These are phyloP conservation scores for Panaeolus papilionaceus DNA, from an alignment of 768 basidiomycete genomes.

Conservation along the genomic window DNA sequence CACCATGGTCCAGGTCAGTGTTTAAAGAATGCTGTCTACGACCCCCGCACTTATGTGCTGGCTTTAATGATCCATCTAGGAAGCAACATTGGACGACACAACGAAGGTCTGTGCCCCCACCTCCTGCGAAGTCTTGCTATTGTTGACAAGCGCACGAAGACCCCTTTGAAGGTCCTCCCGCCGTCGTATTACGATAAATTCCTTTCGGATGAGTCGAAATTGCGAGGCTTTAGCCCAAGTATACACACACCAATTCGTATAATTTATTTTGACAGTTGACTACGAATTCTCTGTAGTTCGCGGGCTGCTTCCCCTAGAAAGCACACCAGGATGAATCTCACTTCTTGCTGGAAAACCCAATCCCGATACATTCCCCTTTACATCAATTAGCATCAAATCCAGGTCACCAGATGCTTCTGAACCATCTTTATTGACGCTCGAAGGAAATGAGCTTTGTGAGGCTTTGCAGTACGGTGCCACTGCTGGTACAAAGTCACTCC, in stretches of 20 bases:
- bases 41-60: background rate
- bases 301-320: constrained; percentile 77
- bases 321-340: constrained; percentile 76
- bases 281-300: constrained; percentile 48
- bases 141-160: background rate
- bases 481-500: constrained; percentile 63
- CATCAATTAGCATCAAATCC: constrained; percentile 71
- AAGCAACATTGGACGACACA: background rate
- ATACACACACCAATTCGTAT: constrained; percentile 28
- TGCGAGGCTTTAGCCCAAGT: constrained; percentile 70
- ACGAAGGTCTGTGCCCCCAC: background rate
- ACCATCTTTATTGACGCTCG: constrained; percentile 57
- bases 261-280: background rate
- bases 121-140: background rate
- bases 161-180: background rate
- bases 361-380: constrained; percentile 88
- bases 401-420: constrained; percentile 54
- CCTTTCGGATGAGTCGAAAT: constrained; percentile 67
- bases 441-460: constrained; percentile 59
- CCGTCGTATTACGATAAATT: constrained; percentile 52
- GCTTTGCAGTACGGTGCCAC: constrained; percentile 83
- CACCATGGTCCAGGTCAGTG: background rate
- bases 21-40: background rate
- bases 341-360: constrained; percentile 93
- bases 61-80: background rate